Evolutionary conservation across 768 basidiomycete genomes (phyloP).

Genomic region (Candolleomyces eurysporus): DNA sequence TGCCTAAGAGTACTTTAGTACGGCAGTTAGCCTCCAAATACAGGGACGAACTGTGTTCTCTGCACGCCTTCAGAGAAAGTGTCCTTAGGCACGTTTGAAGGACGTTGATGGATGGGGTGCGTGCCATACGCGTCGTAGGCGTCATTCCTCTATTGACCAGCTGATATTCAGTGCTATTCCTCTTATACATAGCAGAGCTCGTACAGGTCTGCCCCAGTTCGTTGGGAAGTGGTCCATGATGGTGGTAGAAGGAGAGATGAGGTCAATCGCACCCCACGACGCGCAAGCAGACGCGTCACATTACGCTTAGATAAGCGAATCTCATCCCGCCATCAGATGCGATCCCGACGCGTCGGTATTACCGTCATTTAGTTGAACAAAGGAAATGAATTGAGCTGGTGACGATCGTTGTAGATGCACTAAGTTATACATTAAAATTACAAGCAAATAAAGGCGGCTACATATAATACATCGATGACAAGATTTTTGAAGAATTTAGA

Average conservation of each 20-base stretch:
- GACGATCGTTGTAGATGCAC: not conserved
- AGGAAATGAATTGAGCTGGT: not conserved
- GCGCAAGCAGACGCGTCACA: slow-evolving; percentile 30
- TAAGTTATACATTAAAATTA: not conserved
- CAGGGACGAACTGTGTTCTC: slow-evolving; percentile 67
- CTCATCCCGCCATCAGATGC: not conserved
- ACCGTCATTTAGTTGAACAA: not conserved
- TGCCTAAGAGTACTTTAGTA: slow-evolving; percentile 47
- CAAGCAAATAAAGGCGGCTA: not conserved
- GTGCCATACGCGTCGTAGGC: slow-evolving; percentile 73
- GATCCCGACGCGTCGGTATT: not conserved
- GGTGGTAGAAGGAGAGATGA: slow-evolving; percentile 1
- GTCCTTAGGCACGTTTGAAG: slow-evolving; percentile 49
- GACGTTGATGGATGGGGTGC: slow-evolving; percentile 67
- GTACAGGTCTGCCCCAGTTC: slow-evolving; percentile 79
- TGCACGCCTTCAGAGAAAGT: slow-evolving; percentile 65
- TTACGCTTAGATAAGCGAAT: not conserved
- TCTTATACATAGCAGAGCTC: slow-evolving; percentile 20
- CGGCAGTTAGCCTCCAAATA: not conserved
- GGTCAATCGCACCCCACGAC: slow-evolving; percentile 11
- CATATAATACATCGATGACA: not conserved
- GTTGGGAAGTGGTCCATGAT: slow-evolving; percentile 82
- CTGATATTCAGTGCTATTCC: not conserved
- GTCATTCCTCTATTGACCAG: slow-evolving; percentile 60
- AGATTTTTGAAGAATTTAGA: slow-evolving; percentile 14